Percentiles rank a stretch among this genome's conserved stretches.
Evolutionary conservation across 306 rosid genomes (phyloP).

Genomic region (Rosa multiflora): DNA sequence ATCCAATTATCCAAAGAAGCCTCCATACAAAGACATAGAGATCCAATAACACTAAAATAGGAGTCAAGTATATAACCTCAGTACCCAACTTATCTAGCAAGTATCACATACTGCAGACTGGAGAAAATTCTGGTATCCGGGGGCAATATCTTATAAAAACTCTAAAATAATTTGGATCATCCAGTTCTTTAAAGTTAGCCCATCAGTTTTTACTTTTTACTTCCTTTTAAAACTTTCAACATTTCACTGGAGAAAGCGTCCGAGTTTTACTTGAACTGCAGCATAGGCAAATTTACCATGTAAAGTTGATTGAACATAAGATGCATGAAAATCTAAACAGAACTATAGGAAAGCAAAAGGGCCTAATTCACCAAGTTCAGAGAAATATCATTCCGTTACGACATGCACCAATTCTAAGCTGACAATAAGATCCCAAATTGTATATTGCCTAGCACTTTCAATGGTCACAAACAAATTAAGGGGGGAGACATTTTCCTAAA

Average conservation of each 20-base stretch:
- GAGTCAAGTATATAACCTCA: neutral
- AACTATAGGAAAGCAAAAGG: neutral
- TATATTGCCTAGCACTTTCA: neutral
- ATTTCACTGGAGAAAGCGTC: neutral
- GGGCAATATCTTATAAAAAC: neutral
- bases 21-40: neutral
- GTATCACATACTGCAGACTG: neutral
- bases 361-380: slow-evolving; percentile 2
- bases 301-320: too few relatives aligned
- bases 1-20: neutral
- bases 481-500: neutral
- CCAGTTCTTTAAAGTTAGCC: neutral
- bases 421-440: neutral
- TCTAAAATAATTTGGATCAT: neutral
- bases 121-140: neutral
- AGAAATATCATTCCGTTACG: neutral
- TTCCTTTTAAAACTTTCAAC: neutral
- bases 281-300: neutral
- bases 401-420: neutral
- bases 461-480: neutral
- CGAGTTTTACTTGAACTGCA: neutral
- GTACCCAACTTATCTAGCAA: neutral
- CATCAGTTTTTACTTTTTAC: neutral
- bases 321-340: neutral
- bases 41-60: neutral